These are phyloP conservation scores for Serendipita sp. DNA, from an alignment of 1,284 basidiomycete genomes.

Conservation along the genomic window DNA sequence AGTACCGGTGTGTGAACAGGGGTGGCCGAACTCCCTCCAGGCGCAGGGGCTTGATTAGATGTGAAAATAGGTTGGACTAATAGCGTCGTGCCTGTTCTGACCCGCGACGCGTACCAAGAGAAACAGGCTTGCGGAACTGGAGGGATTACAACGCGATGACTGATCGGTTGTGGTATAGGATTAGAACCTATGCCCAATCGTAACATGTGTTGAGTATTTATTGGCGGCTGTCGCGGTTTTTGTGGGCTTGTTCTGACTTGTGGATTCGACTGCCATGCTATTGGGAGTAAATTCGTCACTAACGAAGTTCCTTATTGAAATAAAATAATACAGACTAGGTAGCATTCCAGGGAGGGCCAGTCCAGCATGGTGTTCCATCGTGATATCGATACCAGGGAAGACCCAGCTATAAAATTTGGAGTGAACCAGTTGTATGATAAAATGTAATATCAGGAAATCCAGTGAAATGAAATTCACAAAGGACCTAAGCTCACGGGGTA, in stretches of 20 bases:
- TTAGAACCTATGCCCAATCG: background rate
- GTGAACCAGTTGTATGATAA: too few species aligned
- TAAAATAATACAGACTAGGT: too few species aligned
- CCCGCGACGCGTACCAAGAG: constrained; percentile 79
- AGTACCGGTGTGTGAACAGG: constrained; percentile 17
- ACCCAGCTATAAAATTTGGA: too few species aligned
- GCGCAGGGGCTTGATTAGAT: constrained; percentile 21
- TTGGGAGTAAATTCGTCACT: background rate
- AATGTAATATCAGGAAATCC: too few species aligned
- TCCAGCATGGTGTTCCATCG: too few species aligned
- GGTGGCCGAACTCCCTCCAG: constrained; percentile 22
- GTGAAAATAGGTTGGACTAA: constrained; percentile 77
- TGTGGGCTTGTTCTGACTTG: background rate
- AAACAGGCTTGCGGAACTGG: constrained; percentile 57
- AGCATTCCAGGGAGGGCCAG: too few species aligned
- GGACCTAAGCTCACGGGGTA: too few species aligned
- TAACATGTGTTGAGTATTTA: background rate
- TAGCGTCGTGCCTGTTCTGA: constrained; percentile 81
- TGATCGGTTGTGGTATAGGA: background rate
- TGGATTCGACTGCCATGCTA: background rate
- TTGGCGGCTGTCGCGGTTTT: constrained; percentile 1
- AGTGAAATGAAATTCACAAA: too few species aligned
- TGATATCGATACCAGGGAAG: too few species aligned
- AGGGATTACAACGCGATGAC: constrained; percentile 24
- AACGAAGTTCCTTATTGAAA: too few species aligned